Evolutionary conservation across 345 rosid species (phyloP).

Genomic region (Arabis hirsuta): DNA sequence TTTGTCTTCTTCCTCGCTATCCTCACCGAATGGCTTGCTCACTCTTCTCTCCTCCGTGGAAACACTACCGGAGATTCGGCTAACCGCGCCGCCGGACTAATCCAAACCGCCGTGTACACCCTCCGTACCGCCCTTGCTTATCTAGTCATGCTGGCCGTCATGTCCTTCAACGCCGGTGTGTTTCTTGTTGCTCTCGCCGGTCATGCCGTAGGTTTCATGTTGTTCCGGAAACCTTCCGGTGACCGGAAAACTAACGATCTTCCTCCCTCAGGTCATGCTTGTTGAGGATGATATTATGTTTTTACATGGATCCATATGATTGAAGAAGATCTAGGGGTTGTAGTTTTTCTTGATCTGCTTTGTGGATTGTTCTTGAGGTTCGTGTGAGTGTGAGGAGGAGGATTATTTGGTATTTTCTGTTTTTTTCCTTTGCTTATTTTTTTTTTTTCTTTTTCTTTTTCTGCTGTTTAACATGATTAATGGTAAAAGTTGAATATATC

Average conservation of each 20-base stretch:
- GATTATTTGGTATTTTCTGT: constrained; percentile 1
- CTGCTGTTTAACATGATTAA: background rate
- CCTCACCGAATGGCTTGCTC: constrained; percentile 59
- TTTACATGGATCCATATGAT: constrained; percentile 12
- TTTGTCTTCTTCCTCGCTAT: constrained; percentile 64
- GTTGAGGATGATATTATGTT: constrained; percentile 27
- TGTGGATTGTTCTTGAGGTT: constrained; percentile 35
- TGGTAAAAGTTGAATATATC: constrained; percentile 5
- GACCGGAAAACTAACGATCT: constrained; percentile 28
- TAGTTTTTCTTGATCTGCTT: constrained; percentile 28
- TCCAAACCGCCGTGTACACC: constrained; percentile 56
- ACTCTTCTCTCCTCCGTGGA: constrained; percentile 37
- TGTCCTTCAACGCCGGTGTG: constrained; percentile 81
- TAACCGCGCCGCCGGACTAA: constrained; percentile 53
- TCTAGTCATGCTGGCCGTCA: constrained; percentile 78
- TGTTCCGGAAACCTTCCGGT: constrained; percentile 42
- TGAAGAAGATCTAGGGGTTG: constrained; percentile 1
- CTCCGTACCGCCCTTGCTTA: constrained; percentile 64
- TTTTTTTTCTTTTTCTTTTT: background rate
- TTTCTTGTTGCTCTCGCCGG: constrained; percentile 72
- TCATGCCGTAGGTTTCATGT: constrained; percentile 66
- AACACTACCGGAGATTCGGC: constrained; percentile 49
- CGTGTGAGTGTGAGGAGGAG: constrained; percentile 19
- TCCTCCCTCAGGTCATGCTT: constrained; percentile 38
- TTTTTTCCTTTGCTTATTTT: background rate